Percentiles rank a stretch among this genome's conserved stretches.
phyloP scores from a whole-genome alignment of 306 rosid genomes.

The Sicyos baderoa region DNA sequence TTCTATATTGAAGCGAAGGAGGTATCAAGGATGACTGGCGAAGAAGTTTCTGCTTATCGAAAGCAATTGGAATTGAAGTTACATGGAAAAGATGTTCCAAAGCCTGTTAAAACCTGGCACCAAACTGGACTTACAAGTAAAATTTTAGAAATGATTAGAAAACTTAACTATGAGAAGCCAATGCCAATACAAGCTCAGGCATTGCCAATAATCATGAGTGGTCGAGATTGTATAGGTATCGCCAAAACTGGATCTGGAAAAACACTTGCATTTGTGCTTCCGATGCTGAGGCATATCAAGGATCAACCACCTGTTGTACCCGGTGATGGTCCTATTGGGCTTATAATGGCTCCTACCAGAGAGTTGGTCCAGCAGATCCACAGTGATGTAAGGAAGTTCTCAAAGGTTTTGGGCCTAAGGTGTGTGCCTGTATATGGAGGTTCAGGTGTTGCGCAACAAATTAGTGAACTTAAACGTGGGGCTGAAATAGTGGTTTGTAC shows the following conservation, averaged over 20 bases:
- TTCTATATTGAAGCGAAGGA: conserved; percentile 79
- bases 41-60: conserved; percentile 63
- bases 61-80: conserved; percentile 77
- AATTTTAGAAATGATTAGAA: conserved; percentile 77
- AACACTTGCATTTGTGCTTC: conserved; percentile 90
- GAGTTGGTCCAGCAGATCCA: conserved; percentile 97
- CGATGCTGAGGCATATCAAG: conserved; percentile 96
- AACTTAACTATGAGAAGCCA: conserved; percentile 67
- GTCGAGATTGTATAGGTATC: conserved; percentile 88
- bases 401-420: conserved; percentile 65
- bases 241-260: conserved; percentile 99
- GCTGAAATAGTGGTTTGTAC: conserved; percentile 96
- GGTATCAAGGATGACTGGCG: conserved; percentile 51
- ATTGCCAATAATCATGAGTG: conserved; percentile 84
- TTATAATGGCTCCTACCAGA: conserved; percentile 92
- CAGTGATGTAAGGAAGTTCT: conserved; percentile 67
- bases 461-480: conserved; percentile 92
- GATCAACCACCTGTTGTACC: conserved; percentile 87
- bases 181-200: conserved; percentile 95
- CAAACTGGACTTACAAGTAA: conserved; percentile 92
- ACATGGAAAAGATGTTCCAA: conserved; percentile 94
- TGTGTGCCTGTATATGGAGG: conserved; percentile 97
- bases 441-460: conserved; percentile 98
- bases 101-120: conserved; percentile 84
- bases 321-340: conserved; percentile 96